phyloP scores from a whole-genome alignment of 2,329 filamentous ascomycete genomes.

The Cladophialophora bantiana region DNA sequence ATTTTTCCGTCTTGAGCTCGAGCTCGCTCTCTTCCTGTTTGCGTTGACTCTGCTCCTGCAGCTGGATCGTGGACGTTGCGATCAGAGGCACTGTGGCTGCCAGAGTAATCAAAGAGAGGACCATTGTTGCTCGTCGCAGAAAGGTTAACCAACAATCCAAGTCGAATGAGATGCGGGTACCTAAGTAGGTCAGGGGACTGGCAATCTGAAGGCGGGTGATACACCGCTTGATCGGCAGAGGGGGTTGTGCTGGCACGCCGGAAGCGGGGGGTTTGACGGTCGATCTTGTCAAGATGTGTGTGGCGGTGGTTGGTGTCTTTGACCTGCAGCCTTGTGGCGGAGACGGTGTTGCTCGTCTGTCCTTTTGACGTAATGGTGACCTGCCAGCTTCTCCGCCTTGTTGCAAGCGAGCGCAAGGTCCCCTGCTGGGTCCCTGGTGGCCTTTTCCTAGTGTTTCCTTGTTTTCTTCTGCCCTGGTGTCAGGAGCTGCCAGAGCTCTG shows the following conservation, averaged over 20 bases:
- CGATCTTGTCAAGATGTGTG: slow-evolving; percentile 1
- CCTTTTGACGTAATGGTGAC: neutral
- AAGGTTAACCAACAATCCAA: neutral
- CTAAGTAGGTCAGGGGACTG: neutral
- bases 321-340: neutral
- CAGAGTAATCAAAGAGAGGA: slow-evolving; percentile 32
- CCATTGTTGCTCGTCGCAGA: slow-evolving; percentile 17
- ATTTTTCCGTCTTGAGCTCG: slow-evolving; percentile 32
- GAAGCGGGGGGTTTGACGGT: slow-evolving; percentile 6
- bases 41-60: slow-evolving; percentile 27
- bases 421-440: too few relatives aligned
- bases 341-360: neutral
- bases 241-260: neutral
- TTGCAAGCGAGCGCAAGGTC: neutral
- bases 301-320: neutral
- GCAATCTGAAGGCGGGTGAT: neutral
- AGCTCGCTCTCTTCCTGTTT: slow-evolving; percentile 23
- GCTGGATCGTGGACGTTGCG: slow-evolving; percentile 33
- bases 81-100: slow-evolving; percentile 33
- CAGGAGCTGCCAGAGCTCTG: neutral
- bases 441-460: neutral
- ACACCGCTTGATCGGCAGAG: neutral
- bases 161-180: neutral
- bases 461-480: neutral
- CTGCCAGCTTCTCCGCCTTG: neutral